Percentiles rank a stretch among this genome's conserved stretches.
These are phyloP conservation scores for Vitis rupestris DNA, from an alignment of 164 flowering plant genomes.

Conservation along the genomic window DNA sequence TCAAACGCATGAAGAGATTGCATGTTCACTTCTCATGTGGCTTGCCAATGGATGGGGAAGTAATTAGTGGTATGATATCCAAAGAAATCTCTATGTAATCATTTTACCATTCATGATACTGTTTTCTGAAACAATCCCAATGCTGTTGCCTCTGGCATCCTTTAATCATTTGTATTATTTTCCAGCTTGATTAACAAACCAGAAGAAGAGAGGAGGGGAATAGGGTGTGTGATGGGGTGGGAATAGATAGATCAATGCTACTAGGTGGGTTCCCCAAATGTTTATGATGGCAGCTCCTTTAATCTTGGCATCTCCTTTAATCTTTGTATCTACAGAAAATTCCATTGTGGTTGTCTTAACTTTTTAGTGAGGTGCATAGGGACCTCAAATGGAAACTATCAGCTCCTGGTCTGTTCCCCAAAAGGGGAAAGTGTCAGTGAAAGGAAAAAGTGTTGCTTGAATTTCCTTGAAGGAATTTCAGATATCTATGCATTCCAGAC, in stretches of 20 bases:
- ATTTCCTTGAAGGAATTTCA: too few species aligned
- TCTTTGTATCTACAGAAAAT: background rate
- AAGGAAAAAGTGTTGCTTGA: background rate
- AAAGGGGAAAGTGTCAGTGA: background rate
- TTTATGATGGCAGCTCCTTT: background rate
- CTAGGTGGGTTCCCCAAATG: background rate
- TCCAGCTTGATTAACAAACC: background rate
- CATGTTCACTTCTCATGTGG: conserved; percentile 93
- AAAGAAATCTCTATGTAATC: background rate
- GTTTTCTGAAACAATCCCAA: background rate
- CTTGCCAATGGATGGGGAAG: conserved; percentile 77
- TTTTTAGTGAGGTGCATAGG: background rate
- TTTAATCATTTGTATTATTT: background rate
- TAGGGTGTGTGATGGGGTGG: too few species aligned
- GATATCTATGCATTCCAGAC: background rate
- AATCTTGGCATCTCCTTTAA: background rate
- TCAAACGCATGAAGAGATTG: conserved; percentile 84
- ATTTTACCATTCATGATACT: too few species aligned
- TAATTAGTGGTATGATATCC: conserved; percentile 71
- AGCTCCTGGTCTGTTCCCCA: background rate
- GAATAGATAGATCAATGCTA: too few species aligned
- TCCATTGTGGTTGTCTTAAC: background rate
- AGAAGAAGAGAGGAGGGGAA: background rate
- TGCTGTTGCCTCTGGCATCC: background rate
- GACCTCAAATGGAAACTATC: background rate